A percentile compares a stretch with the other conserved stretches of the same genome.
Conservation (phyloP, 257 asterid species). For the Gynochthodes officinalis region DNA sequence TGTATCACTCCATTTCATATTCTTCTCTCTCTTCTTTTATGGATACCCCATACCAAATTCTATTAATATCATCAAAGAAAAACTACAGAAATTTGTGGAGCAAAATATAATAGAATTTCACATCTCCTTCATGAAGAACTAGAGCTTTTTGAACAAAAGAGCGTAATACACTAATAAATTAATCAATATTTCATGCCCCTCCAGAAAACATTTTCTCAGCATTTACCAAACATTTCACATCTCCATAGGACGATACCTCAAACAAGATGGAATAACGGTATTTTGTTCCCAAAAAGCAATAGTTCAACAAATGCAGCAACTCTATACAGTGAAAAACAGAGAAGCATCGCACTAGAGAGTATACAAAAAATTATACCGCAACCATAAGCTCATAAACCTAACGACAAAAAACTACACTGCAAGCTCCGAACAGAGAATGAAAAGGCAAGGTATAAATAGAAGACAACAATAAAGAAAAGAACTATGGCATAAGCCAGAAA, state of each 20-base stretch:
- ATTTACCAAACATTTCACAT: too few relatives aligned
- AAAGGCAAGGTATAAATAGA: background rate
- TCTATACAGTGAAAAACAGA: background rate
- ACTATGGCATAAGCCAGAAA: background rate
- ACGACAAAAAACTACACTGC: background rate
- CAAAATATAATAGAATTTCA: background rate
- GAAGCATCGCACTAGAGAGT: background rate
- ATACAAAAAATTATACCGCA: background rate
- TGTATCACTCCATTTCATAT: background rate
- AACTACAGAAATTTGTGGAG: too few relatives aligned
- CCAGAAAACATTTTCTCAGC: too few relatives aligned
- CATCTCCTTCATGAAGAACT: background rate
- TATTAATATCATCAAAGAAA: background rate
- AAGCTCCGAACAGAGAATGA: background rate
- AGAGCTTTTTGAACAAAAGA: background rate
- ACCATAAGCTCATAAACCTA: background rate
- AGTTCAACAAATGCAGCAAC: background rate
- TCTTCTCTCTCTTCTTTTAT: background rate
- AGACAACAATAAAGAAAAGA: background rate
- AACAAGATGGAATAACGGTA: background rate
- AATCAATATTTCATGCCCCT: too few relatives aligned
- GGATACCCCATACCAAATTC: background rate
- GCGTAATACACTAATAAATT: too few relatives aligned
- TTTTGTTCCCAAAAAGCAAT: background rate
- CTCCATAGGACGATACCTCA: background rate